Evolutionary conservation across 306 rosid genomes (phyloP).

Genomic region (Sechiopsis laciniata): DNA sequence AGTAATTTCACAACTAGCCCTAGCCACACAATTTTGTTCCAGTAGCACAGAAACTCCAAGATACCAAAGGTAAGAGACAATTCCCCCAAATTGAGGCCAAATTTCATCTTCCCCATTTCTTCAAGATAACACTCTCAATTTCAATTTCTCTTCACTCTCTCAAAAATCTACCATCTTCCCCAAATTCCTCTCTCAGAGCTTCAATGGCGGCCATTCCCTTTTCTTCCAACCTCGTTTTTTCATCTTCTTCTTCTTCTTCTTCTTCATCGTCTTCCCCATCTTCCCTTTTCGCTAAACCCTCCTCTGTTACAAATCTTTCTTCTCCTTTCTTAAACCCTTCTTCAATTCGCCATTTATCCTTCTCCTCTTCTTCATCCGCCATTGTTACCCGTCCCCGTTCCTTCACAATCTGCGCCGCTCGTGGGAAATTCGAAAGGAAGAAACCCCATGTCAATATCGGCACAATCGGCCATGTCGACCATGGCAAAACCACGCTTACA

Average conservation of each 20-base stretch:
- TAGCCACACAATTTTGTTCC: not conserved
- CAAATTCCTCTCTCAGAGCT: not conserved
- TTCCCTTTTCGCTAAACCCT: constrained; percentile 28
- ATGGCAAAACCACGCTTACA: constrained; percentile 83
- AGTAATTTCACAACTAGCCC: not conserved
- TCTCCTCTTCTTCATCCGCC: constrained; percentile 30
- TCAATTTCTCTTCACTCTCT: not conserved
- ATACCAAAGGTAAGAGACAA: not conserved
- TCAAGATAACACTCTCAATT: constrained; percentile 37
- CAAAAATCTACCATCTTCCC: not conserved
- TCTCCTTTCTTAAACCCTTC: constrained; percentile 63
- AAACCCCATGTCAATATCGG: constrained; percentile 88
- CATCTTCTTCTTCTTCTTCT: constrained; percentile 28
- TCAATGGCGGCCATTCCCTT: constrained; percentile 51
- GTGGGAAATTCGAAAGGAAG: constrained; percentile 80
- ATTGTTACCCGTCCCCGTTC: constrained; percentile 31
- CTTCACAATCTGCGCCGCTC: constrained; percentile 64
- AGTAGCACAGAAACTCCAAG: constrained; percentile 27
- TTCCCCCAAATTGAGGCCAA: constrained; percentile 32
- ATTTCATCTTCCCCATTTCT: constrained; percentile 24
- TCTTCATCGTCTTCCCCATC: constrained; percentile 25
- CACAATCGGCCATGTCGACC: constrained; percentile 90
- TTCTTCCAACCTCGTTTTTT: constrained; percentile 42
- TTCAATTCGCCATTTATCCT: constrained; percentile 42
- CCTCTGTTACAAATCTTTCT: constrained; percentile 38